Base-by-base conservation (phyloP, 345 rosid genomes). In the Syzygium oleosum region DNA sequence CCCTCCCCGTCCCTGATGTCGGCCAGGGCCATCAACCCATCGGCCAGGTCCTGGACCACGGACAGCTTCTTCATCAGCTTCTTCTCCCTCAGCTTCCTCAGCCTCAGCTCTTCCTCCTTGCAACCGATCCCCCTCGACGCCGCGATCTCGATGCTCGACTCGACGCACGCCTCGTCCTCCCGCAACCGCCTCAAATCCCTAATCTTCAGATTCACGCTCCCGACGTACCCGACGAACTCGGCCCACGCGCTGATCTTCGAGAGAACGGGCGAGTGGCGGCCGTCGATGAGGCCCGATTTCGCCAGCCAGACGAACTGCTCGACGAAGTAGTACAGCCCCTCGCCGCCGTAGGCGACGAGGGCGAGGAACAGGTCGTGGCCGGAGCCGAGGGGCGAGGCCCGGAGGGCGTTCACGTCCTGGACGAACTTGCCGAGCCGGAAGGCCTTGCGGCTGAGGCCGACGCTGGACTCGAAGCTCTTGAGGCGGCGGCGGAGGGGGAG, bases 371-470 rank as follows among this genome's bases (percentile, higher is more conserved):
- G 34, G 51, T 94, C 94, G 52, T 90, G 90, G 29, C 80, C 89
- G 63, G 96, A 91, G 53, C 92, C 90, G 78, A 94, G 90, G 68
- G 84, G 89, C 21, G 98, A 93, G 88, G 63, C 87, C 43, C 98
- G 91, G 11, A 97, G 84, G 3, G 96, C 94, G 93, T 96, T 97
- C 58, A 95, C 88, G 90, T 95, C 99, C 87, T 97, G 99, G 15
- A 97, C 92, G 89, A 96, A 97, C 92, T 97, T 97, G 1, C 99
- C 99, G 22, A 97, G 94, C 59, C 98, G 97, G 88, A 97, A 97
- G 52, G 99, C 99, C 91, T 97, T 97, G 53, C 99, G 99, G 83
- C 98, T 97, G 53, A 97, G 91, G n/a, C 99, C 99, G 55, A 96
- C 98, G 84, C 96, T 96, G 16, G 99, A 95, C 87, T 97, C 99